Percentiles rank a stretch among this genome's conserved stretches.
These are phyloP conservation scores for Auricularia heimuer DNA, from an alignment of 768 basidiomycete genomes.

Conservation along the genomic window DNA sequence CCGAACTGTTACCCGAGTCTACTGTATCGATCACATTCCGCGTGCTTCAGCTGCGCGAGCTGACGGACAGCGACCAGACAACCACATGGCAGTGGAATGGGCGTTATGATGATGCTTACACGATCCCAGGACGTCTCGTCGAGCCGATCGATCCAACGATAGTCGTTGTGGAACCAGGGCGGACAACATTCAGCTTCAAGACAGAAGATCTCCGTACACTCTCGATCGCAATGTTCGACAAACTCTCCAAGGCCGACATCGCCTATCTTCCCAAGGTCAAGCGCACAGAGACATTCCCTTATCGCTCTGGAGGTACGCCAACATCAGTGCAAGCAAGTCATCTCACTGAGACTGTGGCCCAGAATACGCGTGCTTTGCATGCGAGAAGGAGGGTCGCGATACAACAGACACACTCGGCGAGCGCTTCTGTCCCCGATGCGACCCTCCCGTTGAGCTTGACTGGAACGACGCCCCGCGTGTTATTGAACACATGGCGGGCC, in stretches of 20 bases:
- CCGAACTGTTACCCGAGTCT: neutral
- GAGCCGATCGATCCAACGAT: neutral
- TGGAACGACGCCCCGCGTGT: neutral
- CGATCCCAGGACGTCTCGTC: neutral
- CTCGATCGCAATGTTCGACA: neutral
- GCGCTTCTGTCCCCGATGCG: neutral
- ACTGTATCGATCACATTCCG: neutral
- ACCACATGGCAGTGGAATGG: neutral
- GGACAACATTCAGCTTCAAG: neutral
- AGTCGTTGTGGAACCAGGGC: neutral
- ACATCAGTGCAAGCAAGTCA: neutral
- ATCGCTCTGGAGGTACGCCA: neutral
- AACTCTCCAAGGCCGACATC: neutral
- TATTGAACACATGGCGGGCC: neutral
- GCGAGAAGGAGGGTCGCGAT: neutral
- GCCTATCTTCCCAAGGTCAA: neutral
- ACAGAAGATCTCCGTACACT: neutral
- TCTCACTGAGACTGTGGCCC: neutral
- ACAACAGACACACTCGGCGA: neutral
- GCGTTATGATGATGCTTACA: neutral
- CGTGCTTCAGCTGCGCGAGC: neutral
- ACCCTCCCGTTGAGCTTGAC: neutral
- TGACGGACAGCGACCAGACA: neutral
- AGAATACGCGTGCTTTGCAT: neutral
- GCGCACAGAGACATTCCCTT: neutral